phyloP scores from a whole-genome alignment of 2,329 filamentous ascomycete species.

The Plectosphaerella plurivora region DNA sequence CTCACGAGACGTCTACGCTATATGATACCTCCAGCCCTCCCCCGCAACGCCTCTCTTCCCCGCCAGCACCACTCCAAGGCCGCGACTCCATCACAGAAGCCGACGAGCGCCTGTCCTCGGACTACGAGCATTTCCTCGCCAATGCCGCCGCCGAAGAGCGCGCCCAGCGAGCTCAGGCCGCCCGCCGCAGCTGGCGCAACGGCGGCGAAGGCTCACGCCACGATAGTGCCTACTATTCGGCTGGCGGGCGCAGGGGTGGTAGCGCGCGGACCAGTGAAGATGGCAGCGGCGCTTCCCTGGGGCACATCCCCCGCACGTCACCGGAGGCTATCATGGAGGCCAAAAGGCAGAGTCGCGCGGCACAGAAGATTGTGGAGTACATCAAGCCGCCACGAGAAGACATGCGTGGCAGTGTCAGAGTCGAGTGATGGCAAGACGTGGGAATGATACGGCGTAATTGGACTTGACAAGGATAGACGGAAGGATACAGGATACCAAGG shows the following conservation, averaged over 20 bases:
- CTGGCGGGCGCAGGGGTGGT: conserved; percentile 1
- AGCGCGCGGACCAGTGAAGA: conserved; percentile 7
- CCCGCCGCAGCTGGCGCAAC: conserved; percentile 9
- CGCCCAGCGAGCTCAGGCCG: conserved; percentile 11
- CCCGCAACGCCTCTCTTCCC: background rate
- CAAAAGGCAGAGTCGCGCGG: conserved; percentile 23
- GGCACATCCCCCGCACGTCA: background rate
- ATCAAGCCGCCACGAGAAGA: conserved; percentile 16
- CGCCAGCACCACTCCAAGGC: background rate
- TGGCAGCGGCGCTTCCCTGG: background rate
- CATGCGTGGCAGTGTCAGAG: background rate
- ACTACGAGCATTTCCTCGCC: conserved; percentile 22
- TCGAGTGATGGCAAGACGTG: no score
- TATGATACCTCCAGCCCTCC: background rate
- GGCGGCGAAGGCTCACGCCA: conserved; percentile 1
- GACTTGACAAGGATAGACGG: no score
- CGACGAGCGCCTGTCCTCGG: conserved; percentile 6
- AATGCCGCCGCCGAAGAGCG: conserved; percentile 19
- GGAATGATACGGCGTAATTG: no score
- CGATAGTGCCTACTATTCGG: conserved; percentile 9
- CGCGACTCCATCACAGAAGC: background rate
- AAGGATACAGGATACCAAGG: no score
- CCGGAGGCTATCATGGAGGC: conserved; percentile 4
- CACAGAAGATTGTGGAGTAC: conserved; percentile 45
- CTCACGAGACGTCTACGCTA: background rate